Base-by-base conservation (phyloP, 306 rosid genomes). In the Abrus precatorius region DNA sequence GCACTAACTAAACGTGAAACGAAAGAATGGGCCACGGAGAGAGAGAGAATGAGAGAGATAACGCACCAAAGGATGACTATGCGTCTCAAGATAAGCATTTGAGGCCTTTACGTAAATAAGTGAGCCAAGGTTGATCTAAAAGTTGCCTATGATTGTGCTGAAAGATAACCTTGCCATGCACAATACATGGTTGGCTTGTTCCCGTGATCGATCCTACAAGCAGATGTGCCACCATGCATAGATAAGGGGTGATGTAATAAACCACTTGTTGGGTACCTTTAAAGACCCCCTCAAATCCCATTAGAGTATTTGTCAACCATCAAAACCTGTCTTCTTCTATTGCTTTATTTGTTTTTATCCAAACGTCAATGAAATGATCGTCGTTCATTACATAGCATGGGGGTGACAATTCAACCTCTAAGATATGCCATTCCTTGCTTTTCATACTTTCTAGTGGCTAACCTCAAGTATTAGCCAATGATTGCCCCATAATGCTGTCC, bases 61-160 rank as follows among this genome's bases (percentile, higher is more conserved):
- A 69, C 43, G 86, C 72, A 74, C 49, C 48, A 75, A 63, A 59
- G 54, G 70, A 80, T 73, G 78, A 67, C 6, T 52, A 66, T 76
- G 80, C 50, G 45, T 69, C 48, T 75, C 1, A 65, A 67, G 90
- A 86, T 83, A 84, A 86, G 85, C 45, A 81, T 84, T 77, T 49
- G 78, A 87, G 36, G 85, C 66, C 87, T 81, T 77, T 81, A 87
- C 84, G 87, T 38, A 84, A 87, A 85, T 76, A 53, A 87, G 84
- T 69, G 86, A 82, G 65, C 73, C 72, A 76, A 64, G 36, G 52
- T 63, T 50, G 81, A 41, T 14, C 68, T 27, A 80, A 83, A 86
- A 77, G 85, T 80, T 57, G 63, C 36, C 57, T 62, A 82, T 85
- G 86, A 85, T 82, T 74, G 84, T 77, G 71, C 54, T 28, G 85